phyloP scores from a whole-genome alignment of 2,329 filamentous ascomycete species.

The Diplodia sapinea region DNA sequence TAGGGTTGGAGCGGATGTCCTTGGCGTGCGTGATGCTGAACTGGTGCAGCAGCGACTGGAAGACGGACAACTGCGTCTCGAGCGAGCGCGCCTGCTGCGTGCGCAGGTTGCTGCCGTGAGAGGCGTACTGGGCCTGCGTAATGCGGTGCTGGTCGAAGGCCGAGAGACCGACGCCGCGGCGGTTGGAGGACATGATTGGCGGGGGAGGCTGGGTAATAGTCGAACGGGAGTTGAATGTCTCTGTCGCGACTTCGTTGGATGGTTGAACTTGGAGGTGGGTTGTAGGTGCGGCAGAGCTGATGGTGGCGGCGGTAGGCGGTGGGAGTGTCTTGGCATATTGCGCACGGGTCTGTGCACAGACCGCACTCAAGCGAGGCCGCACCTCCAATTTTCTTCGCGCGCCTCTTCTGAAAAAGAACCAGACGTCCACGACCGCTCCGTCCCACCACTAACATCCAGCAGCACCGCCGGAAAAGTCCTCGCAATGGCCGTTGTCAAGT shows the following conservation, averaged over 20 bases:
- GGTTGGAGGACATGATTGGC: slow-evolving; percentile 49
- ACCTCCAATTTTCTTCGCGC: slow-evolving; percentile 27
- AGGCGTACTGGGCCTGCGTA: slow-evolving; percentile 86
- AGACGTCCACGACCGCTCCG: slow-evolving; percentile 37
- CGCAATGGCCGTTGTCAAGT: slow-evolving; percentile 61
- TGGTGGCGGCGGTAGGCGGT: slow-evolving; percentile 11
- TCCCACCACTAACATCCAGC: slow-evolving; percentile 49
- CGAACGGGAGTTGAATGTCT: not conserved
- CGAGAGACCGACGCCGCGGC: slow-evolving; percentile 83
- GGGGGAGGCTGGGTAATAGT: not conserved
- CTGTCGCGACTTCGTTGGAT: not conserved
- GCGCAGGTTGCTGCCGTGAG: slow-evolving; percentile 86
- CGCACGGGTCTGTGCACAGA: not conserved
- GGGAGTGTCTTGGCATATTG: not conserved
- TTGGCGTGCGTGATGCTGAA: slow-evolving; percentile 94
- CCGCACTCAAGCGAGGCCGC: slow-evolving; percentile 29
- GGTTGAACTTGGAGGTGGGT: not conserved
- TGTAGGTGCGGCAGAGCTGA: not conserved
- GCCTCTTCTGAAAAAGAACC: slow-evolving; percentile 16
- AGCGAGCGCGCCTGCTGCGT: slow-evolving; percentile 83
- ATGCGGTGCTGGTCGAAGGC: slow-evolving; percentile 84
- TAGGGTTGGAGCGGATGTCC: slow-evolving; percentile 93
- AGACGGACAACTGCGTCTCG: slow-evolving; percentile 91
- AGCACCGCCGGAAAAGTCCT: slow-evolving; percentile 47
- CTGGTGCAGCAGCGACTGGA: slow-evolving; percentile 92